Evolutionary conservation across 225 moss, liverwort and hornwort species (phyloP), one percentile per base, ranked within the genome.

Genomic region (Thuidium tamariscinum): DNA sequence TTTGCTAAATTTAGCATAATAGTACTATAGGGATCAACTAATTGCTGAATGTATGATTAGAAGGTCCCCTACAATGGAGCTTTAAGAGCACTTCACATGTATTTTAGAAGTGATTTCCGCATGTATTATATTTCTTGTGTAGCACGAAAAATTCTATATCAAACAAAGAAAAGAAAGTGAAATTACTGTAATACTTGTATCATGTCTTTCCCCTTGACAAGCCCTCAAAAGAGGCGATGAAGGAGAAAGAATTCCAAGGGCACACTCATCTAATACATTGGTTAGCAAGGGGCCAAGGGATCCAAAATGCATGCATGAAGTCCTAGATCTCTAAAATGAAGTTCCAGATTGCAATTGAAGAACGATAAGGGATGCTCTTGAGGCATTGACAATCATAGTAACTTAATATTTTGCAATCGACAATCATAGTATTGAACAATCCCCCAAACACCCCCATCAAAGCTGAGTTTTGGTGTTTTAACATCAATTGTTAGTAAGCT

Each of bases 91-190:
- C 23, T 41, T 41, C 1, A 4, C 26, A 41, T 69, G 41, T 41
- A 69, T 41, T 39, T 70, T 3, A 9, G 0, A 27, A 70, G 14
- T 42, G 5, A 27, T 41, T 70, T 42, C 9, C 2, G 42, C 16
- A 44, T 16, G 7, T 44, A 27, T 5, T 42, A 26, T 0, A 42
- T 70, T 16, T 5, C 5, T 42, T 16, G 0, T 16, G 4, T 7
- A 16, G 9, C 10, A 44, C n/a, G n/a, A n/a, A n/a, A n/a, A 27
- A 27, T 71, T 71, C 10, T 41, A 29, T 2, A n/a, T n/a, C n/a
- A n/a, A n/a, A n/a, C n/a, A 16, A 0, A 9, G 5, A 71, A 16
- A 44, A 0, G 1, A 0, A 44, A 26, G 0, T 27, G 5, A 16
- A 27, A 42, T 26, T 5, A 27, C 16, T 1, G 8, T 2, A n/a